A percentile compares a stretch with the other conserved stretches of the same genome.
Conservation (phyloP, 495 filamentous ascomycete species). For the Penicillium odoratum region DNA sequence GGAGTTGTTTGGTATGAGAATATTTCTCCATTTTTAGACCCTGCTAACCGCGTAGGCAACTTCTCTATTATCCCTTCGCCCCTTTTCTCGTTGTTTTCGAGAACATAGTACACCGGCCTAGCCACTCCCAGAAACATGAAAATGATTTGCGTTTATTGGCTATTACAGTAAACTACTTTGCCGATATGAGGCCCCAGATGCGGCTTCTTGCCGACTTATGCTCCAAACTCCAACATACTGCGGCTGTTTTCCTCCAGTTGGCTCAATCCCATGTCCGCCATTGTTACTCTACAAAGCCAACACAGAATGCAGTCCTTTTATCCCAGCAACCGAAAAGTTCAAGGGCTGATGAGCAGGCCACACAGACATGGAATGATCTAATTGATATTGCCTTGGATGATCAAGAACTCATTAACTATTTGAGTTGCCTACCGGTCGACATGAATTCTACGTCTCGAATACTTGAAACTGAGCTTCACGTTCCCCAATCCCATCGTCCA, state of each 20-base stretch:
- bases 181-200: constrained; percentile 15
- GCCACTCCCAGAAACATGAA: background rate
- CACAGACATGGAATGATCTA: background rate
- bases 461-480: constrained; percentile 10
- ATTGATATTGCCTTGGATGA: constrained; percentile 1
- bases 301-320: background rate
- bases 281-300: background rate
- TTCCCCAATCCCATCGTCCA: background rate
- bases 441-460: constrained; percentile 9
- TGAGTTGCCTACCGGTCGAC: constrained; percentile 11
- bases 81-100: constrained; percentile 24
- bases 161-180: constrained; percentile 9
- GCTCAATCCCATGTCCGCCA: constrained; percentile 10
- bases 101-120: constrained; percentile 7
- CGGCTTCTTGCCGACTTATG: constrained; percentile 6
- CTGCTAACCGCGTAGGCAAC: constrained; percentile 16
- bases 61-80: constrained; percentile 23
- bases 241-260: constrained; percentile 13
- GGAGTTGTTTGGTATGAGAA: constrained; percentile 20
- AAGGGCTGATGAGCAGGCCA: background rate
- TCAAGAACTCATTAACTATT: background rate
- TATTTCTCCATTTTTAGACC: no score
- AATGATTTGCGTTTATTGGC: constrained; percentile 12
- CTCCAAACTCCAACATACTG: constrained; percentile 12
- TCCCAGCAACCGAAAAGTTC: background rate